A percentile compares a stretch with the other conserved stretches of the same genome.
phyloP scores from a whole-genome alignment of 2,329 filamentous ascomycete genomes.

The Cladophialophora immunda region DNA sequence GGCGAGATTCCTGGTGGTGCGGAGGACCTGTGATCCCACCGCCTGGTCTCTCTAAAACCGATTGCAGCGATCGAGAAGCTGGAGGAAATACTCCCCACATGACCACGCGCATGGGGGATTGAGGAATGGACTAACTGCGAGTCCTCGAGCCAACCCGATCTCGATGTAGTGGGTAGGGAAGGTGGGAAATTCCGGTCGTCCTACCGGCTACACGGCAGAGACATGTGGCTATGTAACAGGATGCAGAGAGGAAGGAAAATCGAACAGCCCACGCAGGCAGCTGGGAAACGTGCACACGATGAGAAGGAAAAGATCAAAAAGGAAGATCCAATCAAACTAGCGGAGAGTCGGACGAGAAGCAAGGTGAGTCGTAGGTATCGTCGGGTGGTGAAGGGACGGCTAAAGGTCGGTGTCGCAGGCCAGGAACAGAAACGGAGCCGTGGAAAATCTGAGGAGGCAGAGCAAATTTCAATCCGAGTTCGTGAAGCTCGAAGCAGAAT shows the following conservation, averaged over 20 bases:
- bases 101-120: not conserved
- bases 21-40: not conserved
- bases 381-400: not conserved
- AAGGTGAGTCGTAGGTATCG: not conserved
- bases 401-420: not conserved
- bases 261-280: not conserved
- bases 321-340: conserved; percentile 1
- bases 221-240: not conserved
- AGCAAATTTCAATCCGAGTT: not conserved
- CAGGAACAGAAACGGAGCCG: conserved; percentile 2
- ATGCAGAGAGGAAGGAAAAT: conserved; percentile 38
- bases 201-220: not conserved
- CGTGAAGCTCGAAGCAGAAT: conserved; percentile 6
- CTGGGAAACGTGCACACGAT: not conserved
- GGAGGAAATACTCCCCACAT: not conserved
- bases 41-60: not conserved
- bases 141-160: not conserved
- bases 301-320: not conserved
- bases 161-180: not conserved
- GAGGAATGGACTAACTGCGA: not conserved
- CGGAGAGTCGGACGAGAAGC: not conserved
- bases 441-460: not conserved
- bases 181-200: not conserved
- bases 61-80: not conserved
- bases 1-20: not conserved